A percentile compares a stretch with the other conserved stretches of the same genome.
phyloP scores from a whole-genome alignment of 2,329 filamentous ascomycete species.

The Aureobasidium zeae region DNA sequence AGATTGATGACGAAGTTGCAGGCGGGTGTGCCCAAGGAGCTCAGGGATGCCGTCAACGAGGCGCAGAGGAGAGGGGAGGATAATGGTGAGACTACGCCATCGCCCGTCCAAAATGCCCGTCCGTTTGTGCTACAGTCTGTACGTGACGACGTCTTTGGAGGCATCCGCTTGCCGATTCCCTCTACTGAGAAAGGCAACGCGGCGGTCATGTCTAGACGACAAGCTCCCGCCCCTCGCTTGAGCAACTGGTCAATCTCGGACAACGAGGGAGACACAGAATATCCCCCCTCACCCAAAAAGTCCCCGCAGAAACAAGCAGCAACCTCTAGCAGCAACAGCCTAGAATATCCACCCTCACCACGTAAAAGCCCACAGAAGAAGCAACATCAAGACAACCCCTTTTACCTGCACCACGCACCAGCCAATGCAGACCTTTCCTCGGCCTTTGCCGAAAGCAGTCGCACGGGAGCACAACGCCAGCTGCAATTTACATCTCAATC shows the following conservation, averaged over 20 bases:
- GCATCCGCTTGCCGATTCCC: conserved; percentile 4
- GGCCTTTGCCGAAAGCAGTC: conserved; percentile 23
- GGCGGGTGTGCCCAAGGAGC: conserved; percentile 41
- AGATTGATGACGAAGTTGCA: conserved; percentile 55
- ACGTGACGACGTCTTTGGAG: conserved; percentile 22
- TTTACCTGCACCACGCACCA: not conserved
- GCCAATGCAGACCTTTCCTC: not conserved
- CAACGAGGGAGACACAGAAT: conserved; percentile 27
- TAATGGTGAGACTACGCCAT: conserved; percentile 19
- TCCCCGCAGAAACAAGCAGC: conserved; percentile 17
- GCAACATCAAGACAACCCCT: not conserved
- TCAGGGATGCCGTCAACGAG: conserved; percentile 39
- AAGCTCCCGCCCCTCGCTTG: conserved; percentile 24
- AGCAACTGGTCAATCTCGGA: conserved; percentile 26
- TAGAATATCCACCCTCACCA: conserved; percentile 29
- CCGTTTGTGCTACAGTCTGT: conserved; percentile 20
- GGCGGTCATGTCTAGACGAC: conserved; percentile 28
- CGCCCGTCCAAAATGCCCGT: conserved; percentile 22
- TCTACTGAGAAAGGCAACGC: conserved; percentile 27
- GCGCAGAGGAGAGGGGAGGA: conserved; percentile 49
- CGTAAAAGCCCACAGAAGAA: conserved; percentile 23
- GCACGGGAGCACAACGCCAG: conserved; percentile 18
- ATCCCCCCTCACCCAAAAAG: conserved; percentile 30
- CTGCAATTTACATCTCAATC: conserved; percentile 7
- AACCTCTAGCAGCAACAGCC: not conserved